A percentile compares a stretch with the other conserved stretches of the same genome.
Conservation (phyloP, 148 eudicot species). For the Chenopodium suecicum region DNA sequence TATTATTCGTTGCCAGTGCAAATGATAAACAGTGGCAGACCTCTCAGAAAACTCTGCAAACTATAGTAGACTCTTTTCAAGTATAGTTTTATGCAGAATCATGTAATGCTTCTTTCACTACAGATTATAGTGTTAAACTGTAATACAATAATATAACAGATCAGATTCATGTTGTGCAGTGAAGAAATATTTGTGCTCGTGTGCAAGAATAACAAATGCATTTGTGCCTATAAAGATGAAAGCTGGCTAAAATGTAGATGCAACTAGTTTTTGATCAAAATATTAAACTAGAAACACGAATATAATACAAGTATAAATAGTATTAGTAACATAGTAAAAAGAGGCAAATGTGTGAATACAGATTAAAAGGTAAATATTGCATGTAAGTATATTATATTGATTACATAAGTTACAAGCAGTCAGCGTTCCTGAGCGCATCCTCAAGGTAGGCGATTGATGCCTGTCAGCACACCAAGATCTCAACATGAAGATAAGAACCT, state of each 20-base stretch:
- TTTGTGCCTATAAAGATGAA: neutral
- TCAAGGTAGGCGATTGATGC: slow-evolving; percentile 9
- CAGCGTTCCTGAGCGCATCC: neutral
- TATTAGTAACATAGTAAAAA: neutral
- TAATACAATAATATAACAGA: slow-evolving; percentile 9
- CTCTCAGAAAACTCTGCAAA: slow-evolving; percentile 65
- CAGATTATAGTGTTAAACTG: neutral
- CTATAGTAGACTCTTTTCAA: slow-evolving; percentile 80
- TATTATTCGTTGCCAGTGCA: slow-evolving; percentile 89
- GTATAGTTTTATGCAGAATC: slow-evolving; percentile 31
- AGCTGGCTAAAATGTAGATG: neutral
- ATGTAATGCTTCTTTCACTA: neutral
- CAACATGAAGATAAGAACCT: slow-evolving; percentile 17
- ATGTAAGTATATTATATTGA: neutral
- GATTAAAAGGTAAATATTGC: neutral
- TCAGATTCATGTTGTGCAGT: neutral
- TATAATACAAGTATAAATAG: neutral
- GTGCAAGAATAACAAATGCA: neutral
- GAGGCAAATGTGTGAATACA: neutral
- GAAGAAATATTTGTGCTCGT: neutral
- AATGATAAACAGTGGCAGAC: slow-evolving; percentile 89
- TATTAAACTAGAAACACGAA: neutral
- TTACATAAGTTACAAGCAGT: slow-evolving; percentile 23
- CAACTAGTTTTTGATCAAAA: neutral
- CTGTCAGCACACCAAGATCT: slow-evolving; percentile 20